Percentiles rank a stretch among this genome's conserved stretches.
phyloP scores from a whole-genome alignment of 2,329 filamentous ascomycete species.

The Dichotomopilus funicola region DNA sequence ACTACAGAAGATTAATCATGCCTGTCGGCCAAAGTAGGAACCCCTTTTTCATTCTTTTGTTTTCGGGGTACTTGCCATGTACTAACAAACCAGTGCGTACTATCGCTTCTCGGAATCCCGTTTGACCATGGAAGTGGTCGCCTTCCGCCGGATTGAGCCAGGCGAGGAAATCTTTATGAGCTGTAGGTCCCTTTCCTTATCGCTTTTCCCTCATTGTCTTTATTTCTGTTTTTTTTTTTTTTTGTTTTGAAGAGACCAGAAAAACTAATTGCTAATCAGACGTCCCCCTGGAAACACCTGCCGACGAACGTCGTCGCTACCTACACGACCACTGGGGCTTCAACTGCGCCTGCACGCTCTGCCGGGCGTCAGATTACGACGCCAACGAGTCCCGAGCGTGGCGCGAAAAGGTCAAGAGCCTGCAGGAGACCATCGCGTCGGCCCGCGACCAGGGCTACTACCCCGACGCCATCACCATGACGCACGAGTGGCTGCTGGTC shows the following conservation, averaged over 20 bases:
- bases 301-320: constrained; percentile 14
- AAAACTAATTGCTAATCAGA: constrained; percentile 13
- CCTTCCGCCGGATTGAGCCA: constrained; percentile 23
- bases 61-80: background rate
- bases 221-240: background rate
- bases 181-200: constrained; percentile 18
- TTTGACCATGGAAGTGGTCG: constrained; percentile 24
- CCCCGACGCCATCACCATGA: constrained; percentile 22
- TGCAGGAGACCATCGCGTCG: constrained; percentile 15
- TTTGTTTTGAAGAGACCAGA: no score
- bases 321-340: constrained; percentile 23
- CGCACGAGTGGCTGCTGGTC: constrained; percentile 19
- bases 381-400: constrained; percentile 24
- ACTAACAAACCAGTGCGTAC: constrained; percentile 14
- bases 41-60: background rate
- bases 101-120: constrained; percentile 20
- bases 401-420: constrained; percentile 16
- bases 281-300: constrained; percentile 17
- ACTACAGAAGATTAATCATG: constrained; percentile 25
- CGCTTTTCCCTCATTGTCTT: background rate
- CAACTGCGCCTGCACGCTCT: constrained; percentile 23
- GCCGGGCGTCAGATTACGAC: constrained; percentile 12
- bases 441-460: constrained; percentile 19
- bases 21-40: constrained; percentile 26
- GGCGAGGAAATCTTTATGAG: constrained; percentile 28